phyloP scores from a whole-genome alignment of 164 flowering plant species.

The grape (Vitis vinifera) region DNA sequence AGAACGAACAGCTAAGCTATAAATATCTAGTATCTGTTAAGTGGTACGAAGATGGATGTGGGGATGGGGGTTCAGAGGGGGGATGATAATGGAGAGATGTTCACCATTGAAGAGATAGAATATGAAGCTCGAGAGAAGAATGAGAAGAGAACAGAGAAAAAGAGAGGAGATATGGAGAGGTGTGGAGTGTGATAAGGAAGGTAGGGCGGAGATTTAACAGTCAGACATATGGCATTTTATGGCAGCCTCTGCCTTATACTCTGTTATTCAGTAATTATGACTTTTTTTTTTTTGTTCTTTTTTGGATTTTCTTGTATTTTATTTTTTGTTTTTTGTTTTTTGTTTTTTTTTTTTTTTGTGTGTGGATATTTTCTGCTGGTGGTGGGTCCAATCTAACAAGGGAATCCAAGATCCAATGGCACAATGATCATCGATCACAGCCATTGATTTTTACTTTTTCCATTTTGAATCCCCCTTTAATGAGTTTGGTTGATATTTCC shows the following conservation, averaged over 20 bases:
- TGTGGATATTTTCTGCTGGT: too few relatives aligned
- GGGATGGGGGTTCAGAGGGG: background rate
- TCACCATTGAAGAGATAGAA: constrained; percentile 19
- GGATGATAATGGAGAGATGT: constrained; percentile 19
- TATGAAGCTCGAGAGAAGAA: constrained; percentile 16
- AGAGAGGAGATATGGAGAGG: constrained; percentile 26
- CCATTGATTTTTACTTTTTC: too few relatives aligned
- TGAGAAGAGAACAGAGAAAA: constrained; percentile 1
- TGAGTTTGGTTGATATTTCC: too few relatives aligned
- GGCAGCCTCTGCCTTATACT: constrained; percentile 26
- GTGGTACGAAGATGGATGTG: background rate
- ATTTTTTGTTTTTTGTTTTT: background rate
- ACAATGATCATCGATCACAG: too few relatives aligned
- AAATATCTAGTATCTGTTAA: background rate
- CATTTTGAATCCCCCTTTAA: too few relatives aligned
- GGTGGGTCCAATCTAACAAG: too few relatives aligned
- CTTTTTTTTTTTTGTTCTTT: background rate
- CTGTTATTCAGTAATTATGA: constrained; percentile 5
- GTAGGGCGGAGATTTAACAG: constrained; percentile 95
- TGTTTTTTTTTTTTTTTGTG: too few relatives aligned
- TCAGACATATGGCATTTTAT: constrained; percentile 54
- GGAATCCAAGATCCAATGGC: too few relatives aligned
- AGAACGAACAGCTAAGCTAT: background rate
- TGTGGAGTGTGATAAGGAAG: constrained; percentile 83
- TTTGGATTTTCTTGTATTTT: background rate